phyloP scores from a whole-genome alignment of 1,284 basidiomycete genomes.

The Rhodotorula sp. region DNA sequence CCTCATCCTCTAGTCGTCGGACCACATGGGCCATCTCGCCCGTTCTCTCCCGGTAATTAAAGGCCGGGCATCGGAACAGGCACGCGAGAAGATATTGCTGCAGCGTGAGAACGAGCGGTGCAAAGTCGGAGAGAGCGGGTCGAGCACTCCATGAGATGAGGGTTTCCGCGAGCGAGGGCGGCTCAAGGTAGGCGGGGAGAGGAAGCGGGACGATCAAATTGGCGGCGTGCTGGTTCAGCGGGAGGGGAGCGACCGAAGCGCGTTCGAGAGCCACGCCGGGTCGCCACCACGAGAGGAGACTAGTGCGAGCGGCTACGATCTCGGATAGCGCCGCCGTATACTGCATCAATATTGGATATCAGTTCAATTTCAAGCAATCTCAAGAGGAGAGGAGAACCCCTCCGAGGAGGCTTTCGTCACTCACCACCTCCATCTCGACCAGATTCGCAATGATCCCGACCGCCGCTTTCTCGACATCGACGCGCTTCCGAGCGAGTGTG shows the following conservation, averaged over 20 bases:
- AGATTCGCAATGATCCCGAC: slow-evolving; percentile 64
- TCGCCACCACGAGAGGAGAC: slow-evolving; percentile 28
- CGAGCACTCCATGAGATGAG: slow-evolving; percentile 2
- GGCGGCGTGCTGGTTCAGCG: neutral
- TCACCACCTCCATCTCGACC: slow-evolving; percentile 56
- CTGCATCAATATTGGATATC: neutral
- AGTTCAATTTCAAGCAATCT: neutral
- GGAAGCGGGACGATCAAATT: slow-evolving; percentile 25
- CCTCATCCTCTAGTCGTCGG: neutral
- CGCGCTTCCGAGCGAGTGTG: slow-evolving; percentile 12
- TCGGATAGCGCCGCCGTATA: slow-evolving; percentile 26
- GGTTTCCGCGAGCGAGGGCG: slow-evolving; percentile 22
- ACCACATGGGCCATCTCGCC: neutral
- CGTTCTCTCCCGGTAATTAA: neutral
- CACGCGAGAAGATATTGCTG: slow-evolving; percentile 34
- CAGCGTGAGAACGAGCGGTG: slow-evolving; percentile 28
- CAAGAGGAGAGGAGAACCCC: too few relatives aligned
- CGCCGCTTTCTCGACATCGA: slow-evolving; percentile 69
- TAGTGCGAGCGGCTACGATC: slow-evolving; percentile 13
- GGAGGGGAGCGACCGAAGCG: neutral
- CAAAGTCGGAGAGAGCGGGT: slow-evolving; percentile 17
- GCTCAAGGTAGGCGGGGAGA: slow-evolving; percentile 9
- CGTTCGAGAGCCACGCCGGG: neutral
- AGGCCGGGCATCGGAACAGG: slow-evolving; percentile 17
- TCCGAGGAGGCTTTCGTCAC: neutral